A percentile compares a stretch with the other conserved stretches of the same genome.
These are phyloP conservation scores for Acorus calamus DNA, from an alignment of 106 monocot species.

Conservation along the genomic window DNA sequence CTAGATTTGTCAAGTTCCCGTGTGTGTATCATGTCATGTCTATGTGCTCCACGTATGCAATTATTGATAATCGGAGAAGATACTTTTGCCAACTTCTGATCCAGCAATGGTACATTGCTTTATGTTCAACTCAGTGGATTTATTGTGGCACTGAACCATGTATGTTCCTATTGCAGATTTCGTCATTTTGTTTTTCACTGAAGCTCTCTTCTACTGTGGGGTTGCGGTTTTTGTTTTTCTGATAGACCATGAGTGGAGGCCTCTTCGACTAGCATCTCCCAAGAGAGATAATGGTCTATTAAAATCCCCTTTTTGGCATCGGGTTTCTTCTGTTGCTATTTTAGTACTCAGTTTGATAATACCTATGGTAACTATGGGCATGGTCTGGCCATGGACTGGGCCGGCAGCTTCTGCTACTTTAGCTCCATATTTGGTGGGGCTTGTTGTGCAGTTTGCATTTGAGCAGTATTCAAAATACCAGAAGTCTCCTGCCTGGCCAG, in stretches of 20 bases:
- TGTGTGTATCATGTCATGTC: no score
- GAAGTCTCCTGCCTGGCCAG: conserved; percentile 71
- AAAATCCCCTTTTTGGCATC: conserved; percentile 35
- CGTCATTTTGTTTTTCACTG: conserved; percentile 87
- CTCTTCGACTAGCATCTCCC: conserved; percentile 15
- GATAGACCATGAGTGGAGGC: conserved; percentile 50
- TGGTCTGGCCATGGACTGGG: conserved; percentile 99
- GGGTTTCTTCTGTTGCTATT: conserved; percentile 57
- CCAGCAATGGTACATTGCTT: no score
- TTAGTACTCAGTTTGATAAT: conserved; percentile 73
- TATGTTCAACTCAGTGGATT: no score
- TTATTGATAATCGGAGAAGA: no score
- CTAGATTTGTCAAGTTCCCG: no score
- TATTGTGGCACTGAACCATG: neutral
- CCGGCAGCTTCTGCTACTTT: conserved; percentile 95
- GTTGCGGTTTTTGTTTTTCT: conserved; percentile 72
- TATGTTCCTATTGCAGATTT: conserved; percentile 48
- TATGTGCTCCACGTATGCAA: no score
- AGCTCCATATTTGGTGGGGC: conserved; percentile 84
- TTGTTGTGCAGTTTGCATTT: conserved; percentile 90
- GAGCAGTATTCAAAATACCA: conserved; percentile 59
- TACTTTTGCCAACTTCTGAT: no score
- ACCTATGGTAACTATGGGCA: conserved; percentile 90
- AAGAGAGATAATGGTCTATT: conserved; percentile 15
- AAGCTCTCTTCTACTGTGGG: conserved; percentile 86